Base-by-base conservation (phyloP, 2,329 filamentous ascomycete genomes). In the Chrysoporthe puriensis region DNA sequence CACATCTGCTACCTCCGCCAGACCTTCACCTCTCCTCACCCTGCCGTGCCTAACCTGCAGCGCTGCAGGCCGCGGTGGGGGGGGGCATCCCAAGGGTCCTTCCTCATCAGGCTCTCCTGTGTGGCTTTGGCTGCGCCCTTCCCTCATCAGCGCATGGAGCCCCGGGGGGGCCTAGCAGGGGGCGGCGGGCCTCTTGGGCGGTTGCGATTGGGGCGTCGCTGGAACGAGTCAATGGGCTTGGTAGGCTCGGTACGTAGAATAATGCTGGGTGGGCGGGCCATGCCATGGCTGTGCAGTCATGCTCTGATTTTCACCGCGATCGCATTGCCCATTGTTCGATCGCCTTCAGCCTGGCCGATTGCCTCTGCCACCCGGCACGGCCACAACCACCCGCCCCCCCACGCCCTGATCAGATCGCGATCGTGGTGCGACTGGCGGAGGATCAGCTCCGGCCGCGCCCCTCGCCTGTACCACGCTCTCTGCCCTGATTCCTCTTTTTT, bases 31-130 rank as follows among this genome's bases (percentile, higher is more conserved):
- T 36, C 32, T 40, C 56, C 14, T 60, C 57, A 60, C 57, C 26
- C 26, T 26, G 26, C 26, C 26, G 26, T 26, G 26, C 26, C 42
- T 60, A 13, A 60, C 57, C 42, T 60, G 36, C 57, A 26, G 13
- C 57, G 14, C 26, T 14, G 13, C 40, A 48, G 59, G 43, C 26
- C 21, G 42, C 7, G 43, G 59, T 48, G 59, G 59, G 32, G 42
- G 32, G 42, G 36, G 40, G 7, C 26, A 61, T 9, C 43, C 59
- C 59, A 61, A 61, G 59, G 59, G 59, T 61, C 59, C 59, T 61
- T 61, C 59, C 59, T 34, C 43, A 61, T 61, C 48, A 6, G 59
- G 59, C 3, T 7, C 16, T 21, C 32, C 2, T 14, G 14, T 60
- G 54, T 57, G 54, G 32, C 59, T 48, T 13, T 26, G 40, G 40